Conservation (phyloP, 192 early-diverging fungal genomes). For the Irineochytrium annulatum region DNA sequence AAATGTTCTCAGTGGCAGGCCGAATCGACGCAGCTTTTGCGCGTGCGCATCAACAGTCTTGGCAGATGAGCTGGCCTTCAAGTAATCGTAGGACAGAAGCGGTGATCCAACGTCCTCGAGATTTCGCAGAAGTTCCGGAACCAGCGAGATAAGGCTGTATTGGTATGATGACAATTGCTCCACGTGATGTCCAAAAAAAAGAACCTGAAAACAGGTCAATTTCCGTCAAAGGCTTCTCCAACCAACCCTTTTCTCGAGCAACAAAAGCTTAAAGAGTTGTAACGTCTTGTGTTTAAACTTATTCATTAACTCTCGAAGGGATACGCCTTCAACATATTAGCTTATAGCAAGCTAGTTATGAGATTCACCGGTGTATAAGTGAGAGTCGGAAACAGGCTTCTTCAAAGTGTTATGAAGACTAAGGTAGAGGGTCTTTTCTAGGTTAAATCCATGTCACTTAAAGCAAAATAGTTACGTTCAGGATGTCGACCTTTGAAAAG, state of each 20-base stretch:
- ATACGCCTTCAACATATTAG: slow-evolving; percentile 48
- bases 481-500: slow-evolving; percentile 74
- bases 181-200: slow-evolving; percentile 81
- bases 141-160: slow-evolving; percentile 69
- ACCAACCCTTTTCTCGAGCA: slow-evolving; percentile 67
- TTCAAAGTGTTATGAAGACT: slow-evolving; percentile 51
- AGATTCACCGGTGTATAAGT: slow-evolving; percentile 61
- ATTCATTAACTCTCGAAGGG: slow-evolving; percentile 64
- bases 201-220: slow-evolving; percentile 40
- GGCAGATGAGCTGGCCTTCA: not conserved
- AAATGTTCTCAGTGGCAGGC: slow-evolving; percentile 55
- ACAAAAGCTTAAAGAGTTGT: slow-evolving; percentile 68
- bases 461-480: slow-evolving; percentile 42
- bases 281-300: slow-evolving; percentile 74
- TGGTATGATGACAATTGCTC: slow-evolving; percentile 74
- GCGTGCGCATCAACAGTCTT: not conserved
- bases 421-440: slow-evolving; percentile 57
- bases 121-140: slow-evolving; percentile 55
- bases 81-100: slow-evolving; percentile 19
- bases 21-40: slow-evolving; percentile 31
- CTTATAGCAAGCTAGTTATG: not conserved
- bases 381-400: slow-evolving; percentile 56
- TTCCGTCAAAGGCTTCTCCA: not conserved
- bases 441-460: not conserved
- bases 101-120: slow-evolving; percentile 52